Base-by-base conservation (phyloP, 2,329 filamentous ascomycete genomes). In the Aureobasidium zeae region DNA sequence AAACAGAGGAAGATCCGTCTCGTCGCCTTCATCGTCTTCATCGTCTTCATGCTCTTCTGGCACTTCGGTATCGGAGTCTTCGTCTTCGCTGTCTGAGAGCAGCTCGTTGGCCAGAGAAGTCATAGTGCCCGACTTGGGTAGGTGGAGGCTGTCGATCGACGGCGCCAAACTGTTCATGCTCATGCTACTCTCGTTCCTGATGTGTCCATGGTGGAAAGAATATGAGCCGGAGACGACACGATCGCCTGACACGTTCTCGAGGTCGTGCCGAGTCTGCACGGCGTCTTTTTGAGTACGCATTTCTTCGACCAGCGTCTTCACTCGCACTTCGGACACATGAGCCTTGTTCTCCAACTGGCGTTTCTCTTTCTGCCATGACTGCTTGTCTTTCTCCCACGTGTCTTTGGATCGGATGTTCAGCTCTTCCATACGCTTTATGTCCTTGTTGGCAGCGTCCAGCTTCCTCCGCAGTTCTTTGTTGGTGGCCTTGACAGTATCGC, bases 261-360 rank as follows among this genome's bases (percentile, higher is more conserved):
- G 15, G 8, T 26, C 8, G 9, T 62, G 55, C 38, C 59, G 56
- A 21, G 56, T 52, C 44, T 56, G 51, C 15, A 53, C 56, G 9
- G 69, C 68, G 31, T 71, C 71, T 54, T 87, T 79, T 45, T 78
- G 77, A 3, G 76, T 72, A n/a, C 79, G 79, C 37, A 98, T 76
- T 62, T 96, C 91, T 26, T 89, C 86, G 32, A 98, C 70, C 9
- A 98, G 75, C 9, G 77, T 73, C 59, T 89, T 91, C 44, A 98
- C 64, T 26, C 89, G 80, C 21, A 75, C 84, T 64, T 98, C 91
- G 2, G 87, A 83, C n/a, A 95, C 74, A 60, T 96, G 88, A 11
- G 94, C 67, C 53, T 84, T 86, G 45, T 85, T 79, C 62, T 98
- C 89, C 48, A 86, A 73, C 45, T 77, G 83, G 44, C 88, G 79